Base-by-base conservation (phyloP, 2,329 filamentous ascomycete species). In the Polychaeton citri region DNA sequence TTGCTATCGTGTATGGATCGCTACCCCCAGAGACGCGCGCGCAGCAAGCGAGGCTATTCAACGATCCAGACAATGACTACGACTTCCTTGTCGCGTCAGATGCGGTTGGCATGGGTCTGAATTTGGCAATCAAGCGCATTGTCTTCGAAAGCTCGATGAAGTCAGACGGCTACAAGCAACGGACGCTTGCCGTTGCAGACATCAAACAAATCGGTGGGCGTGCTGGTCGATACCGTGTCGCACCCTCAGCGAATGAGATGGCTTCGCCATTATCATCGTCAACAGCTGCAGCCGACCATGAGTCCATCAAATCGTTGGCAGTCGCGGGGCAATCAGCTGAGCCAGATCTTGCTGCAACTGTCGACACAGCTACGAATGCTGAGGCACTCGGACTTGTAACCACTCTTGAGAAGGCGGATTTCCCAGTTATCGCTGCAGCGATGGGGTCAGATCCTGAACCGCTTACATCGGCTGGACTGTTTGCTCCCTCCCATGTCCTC, bases 51-150 rank as follows among this genome's bases (percentile, higher is more conserved):
- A 76, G 76, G 12, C 67, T 96, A 0, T 98, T 98, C 68, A 98
- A 98, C 53, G 83, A 96, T 44, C 87, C 86, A 0, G 61, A 93
- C 53, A 98, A 92, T 54, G 87, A 95, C 40, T 98, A 95, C 54
- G 90, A 98, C 55, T 92, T 78, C 48, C 67, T 98, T 5, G 87
- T 90, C 18, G 90, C 92, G 6, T 95, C 85, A 48, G 86, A 95
- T 60, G 90, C 90, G 32, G 88, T 98, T 43, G 90, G 90, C 24
- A 96, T 98, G 88, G 90, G 92, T 1, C 65, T 98, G 16, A 98
- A 98, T 52, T 62, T 98, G 56, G 76, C 71, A 45, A 85, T 95
- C 55, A 90, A 86, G 54, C 81, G 92, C 18, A 73, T 98, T 41
- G 74, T 98, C 36, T 90, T 98, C 45, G 84, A 94, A 51, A 69